Evolutionary conservation across 208 protist genomes (phyloP).

Genomic region (Trypanosomatidae sp.): DNA sequence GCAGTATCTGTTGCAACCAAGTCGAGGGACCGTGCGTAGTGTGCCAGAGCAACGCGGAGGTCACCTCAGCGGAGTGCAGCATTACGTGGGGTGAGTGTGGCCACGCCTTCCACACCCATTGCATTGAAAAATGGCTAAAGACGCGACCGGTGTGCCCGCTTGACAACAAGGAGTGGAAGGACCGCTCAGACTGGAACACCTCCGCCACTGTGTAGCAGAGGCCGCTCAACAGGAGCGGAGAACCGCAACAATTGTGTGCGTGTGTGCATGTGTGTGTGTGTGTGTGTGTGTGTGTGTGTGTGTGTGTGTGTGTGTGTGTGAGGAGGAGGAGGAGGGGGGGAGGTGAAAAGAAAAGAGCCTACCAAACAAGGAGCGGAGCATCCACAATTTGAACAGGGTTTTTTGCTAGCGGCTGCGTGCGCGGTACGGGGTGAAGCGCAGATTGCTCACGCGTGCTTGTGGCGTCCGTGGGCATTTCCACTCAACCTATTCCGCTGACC

Average conservation of each 20-base stretch:
- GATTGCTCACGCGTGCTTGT: neutral
- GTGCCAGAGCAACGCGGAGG: conserved; percentile 90
- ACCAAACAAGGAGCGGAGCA: no score
- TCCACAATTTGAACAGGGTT: no score
- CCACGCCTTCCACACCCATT: conserved; percentile 99
- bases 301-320: conserved; percentile 3
- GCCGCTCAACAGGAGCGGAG: neutral
- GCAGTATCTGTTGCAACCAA: conserved; percentile 98
- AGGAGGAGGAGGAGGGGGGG: neutral
- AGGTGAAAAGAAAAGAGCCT: neutral
- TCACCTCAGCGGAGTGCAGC: conserved; percentile 77
- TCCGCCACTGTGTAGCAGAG: conserved; percentile 3
- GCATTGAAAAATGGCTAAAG: conserved; percentile 98
- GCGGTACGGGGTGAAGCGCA: neutral
- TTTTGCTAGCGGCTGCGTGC: neutral
- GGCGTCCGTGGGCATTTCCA: neutral
- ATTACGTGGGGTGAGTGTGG: conserved; percentile 98
- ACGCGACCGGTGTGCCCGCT: conserved; percentile 97
- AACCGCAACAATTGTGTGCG: neutral
- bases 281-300: neutral
- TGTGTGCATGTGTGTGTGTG: neutral
- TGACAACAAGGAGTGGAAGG: conserved; percentile 96
- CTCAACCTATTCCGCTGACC: neutral
- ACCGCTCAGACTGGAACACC: conserved; percentile 58
- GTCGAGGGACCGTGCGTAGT: conserved; percentile 98